Conservation (phyloP, 371 early-diverging fungal genomes). For the Mucor circinelloides region DNA sequence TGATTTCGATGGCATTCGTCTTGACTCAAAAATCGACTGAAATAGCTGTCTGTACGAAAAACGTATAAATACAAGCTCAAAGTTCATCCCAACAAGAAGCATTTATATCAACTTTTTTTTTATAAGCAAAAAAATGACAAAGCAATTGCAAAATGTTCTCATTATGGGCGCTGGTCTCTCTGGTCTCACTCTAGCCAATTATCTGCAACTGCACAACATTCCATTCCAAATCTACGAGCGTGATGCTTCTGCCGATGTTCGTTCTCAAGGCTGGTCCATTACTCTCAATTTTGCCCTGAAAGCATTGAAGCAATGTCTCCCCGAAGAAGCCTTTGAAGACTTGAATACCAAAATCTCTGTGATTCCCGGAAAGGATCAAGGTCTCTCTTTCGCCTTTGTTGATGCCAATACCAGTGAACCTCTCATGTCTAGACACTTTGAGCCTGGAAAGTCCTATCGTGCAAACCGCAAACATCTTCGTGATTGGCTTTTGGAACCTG, state of each 20-base stretch:
- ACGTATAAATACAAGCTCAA: too few species aligned
- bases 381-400: not conserved
- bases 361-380: not conserved
- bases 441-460: constrained; percentile 9
- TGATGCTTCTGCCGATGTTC: constrained; percentile 13
- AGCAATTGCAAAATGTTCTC: constrained; percentile 12
- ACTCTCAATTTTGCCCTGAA: constrained; percentile 23
- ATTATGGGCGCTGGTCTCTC: constrained; percentile 43
- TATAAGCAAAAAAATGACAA: too few species aligned
- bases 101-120: too few species aligned
- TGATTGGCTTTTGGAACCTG: constrained; percentile 12
- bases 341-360: constrained; percentile 6
- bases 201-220: constrained; percentile 24
- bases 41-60: too few species aligned
- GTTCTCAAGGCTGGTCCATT: constrained; percentile 33
- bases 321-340: constrained; percentile 7
- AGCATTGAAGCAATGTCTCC: constrained; percentile 6
- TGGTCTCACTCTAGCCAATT: constrained; percentile 36
- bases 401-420: constrained; percentile 3
- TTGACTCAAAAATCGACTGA: too few species aligned
- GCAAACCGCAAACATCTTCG: constrained; percentile 13
- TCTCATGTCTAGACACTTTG: not conserved
- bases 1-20: too few species aligned
- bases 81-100: too few species aligned
- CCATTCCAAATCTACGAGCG: constrained; percentile 37